Evolutionary conservation across 2,329 filamentous ascomycete genomes (phyloP).

Genomic region (Phialocephala sp.): DNA sequence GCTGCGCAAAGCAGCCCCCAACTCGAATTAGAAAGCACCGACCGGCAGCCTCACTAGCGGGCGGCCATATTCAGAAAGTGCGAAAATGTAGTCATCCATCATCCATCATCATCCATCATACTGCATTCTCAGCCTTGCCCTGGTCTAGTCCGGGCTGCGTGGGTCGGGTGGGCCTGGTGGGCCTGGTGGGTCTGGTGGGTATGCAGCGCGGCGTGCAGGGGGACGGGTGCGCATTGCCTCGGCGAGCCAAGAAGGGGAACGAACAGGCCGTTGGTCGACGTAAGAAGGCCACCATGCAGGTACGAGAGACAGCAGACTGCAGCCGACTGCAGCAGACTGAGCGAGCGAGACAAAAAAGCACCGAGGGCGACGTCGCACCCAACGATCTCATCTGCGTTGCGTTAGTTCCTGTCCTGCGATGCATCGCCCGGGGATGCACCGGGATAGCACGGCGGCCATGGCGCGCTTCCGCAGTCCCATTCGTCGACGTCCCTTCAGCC

Average conservation of each 20-base stretch:
- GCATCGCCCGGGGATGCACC: background rate
- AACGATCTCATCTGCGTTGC: conserved; percentile 5
- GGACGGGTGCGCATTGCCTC: background rate
- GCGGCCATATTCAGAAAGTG: background rate
- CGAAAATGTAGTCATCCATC: background rate
- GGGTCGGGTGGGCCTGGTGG: background rate
- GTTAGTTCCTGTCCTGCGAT: background rate
- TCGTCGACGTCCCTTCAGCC: background rate
- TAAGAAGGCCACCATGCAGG: conserved; percentile 2
- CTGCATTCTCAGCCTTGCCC: conserved; percentile 1
- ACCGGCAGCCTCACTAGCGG: background rate
- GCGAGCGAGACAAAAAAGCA: background rate
- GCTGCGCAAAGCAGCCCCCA: conserved; percentile 7
- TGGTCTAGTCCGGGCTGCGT: background rate
- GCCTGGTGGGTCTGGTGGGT: background rate
- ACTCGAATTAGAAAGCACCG: conserved; percentile 2
- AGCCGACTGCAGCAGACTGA: background rate
- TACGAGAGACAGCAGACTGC: background rate
- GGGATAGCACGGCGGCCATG: background rate
- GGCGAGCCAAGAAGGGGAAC: background rate
- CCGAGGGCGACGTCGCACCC: background rate
- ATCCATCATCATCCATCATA: background rate
- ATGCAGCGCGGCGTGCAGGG: background rate
- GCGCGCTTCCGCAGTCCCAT: background rate
- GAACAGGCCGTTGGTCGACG: no score